These are phyloP conservation scores for Sphagnum magellanicum DNA, from an alignment of 228 moss, liverwort and hornwort genomes.

Conservation along the genomic window DNA sequence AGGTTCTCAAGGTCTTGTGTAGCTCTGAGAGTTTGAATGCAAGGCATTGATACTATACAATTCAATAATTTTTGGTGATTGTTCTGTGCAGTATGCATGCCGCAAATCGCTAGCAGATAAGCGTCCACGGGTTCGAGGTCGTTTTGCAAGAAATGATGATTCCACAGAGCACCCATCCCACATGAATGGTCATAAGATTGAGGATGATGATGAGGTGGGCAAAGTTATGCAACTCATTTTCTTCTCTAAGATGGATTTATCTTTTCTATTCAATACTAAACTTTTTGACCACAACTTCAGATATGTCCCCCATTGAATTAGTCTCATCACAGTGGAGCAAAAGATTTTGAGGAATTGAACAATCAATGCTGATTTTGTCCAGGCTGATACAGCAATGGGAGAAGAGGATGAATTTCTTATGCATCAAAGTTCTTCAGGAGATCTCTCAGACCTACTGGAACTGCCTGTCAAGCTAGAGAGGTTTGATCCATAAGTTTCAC, in stretches of 20 bases:
- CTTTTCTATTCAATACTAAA: too few relatives aligned
- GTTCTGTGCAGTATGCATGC: slow-evolving; percentile 67
- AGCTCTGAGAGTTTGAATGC: too few relatives aligned
- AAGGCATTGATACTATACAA: too few relatives aligned
- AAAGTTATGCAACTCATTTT: too few relatives aligned
- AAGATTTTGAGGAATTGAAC: too few relatives aligned
- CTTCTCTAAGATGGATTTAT: too few relatives aligned
- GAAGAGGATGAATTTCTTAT: slow-evolving; percentile 60
- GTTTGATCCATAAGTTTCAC: too few relatives aligned
- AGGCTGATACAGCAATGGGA: slow-evolving; percentile 53
- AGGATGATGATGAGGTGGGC: slow-evolving; percentile 61
- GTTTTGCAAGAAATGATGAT: slow-evolving; percentile 89
- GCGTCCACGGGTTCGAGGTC: slow-evolving; percentile 81
- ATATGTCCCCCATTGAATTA: too few relatives aligned
- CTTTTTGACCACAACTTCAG: too few relatives aligned
- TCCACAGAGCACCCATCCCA: slow-evolving; percentile 35
- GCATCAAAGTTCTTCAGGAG: slow-evolving; percentile 68
- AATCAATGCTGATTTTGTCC: background rate
- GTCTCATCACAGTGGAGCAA: too few relatives aligned
- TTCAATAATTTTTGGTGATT: too few relatives aligned
- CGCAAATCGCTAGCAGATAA: slow-evolving; percentile 92
- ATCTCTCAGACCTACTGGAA: slow-evolving; percentile 51
- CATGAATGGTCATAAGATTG: slow-evolving; percentile 45
- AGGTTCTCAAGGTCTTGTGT: too few relatives aligned
- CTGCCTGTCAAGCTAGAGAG: slow-evolving; percentile 35